A percentile compares a stretch with the other conserved stretches of the same genome.
Evolutionary conservation across 2,329 filamentous ascomycete genomes (phyloP).

Genomic region (Biscogniauxia sp.): DNA sequence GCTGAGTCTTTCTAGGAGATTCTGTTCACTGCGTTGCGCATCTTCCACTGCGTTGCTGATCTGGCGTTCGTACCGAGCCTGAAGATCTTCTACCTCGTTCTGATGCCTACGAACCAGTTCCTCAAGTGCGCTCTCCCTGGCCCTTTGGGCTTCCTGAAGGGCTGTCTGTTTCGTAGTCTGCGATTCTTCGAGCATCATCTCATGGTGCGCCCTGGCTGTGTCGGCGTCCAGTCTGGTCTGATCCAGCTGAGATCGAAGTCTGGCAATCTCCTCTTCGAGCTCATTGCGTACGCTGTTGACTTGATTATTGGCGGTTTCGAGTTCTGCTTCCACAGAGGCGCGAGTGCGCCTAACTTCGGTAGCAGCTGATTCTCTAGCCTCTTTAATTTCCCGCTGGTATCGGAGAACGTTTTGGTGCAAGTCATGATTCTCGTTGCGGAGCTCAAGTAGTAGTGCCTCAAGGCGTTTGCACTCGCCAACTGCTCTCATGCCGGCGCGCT

Average conservation of each 20-base stretch:
- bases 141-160: conserved; percentile 45
- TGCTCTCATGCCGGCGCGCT: conserved; percentile 63
- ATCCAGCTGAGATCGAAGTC: conserved; percentile 73
- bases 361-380: conserved; percentile 75
- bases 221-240: conserved; percentile 76
- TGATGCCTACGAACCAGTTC: conserved; percentile 55
- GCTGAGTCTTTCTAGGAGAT: conserved; percentile 76
- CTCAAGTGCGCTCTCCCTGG: conserved; percentile 25
- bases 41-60: conserved; percentile 76
- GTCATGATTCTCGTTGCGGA: conserved; percentile 67
- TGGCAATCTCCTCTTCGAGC: conserved; percentile 74
- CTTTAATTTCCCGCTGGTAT: conserved; percentile 78
- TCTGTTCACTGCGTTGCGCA: conserved; percentile 73
- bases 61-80: conserved; percentile 71
- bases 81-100: conserved; percentile 70
- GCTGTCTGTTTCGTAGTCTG: conserved; percentile 63
- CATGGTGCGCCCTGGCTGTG: conserved; percentile 74
- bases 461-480: conserved; percentile 61
- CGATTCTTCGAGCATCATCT: conserved; percentile 81
- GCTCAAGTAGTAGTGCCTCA: conserved; percentile 52
- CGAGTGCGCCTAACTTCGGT: conserved; percentile 80
- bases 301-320: conserved; percentile 81
- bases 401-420: conserved; percentile 67
- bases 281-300: conserved; percentile 80
- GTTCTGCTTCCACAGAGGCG: conserved; percentile 73